A percentile compares a stretch with the other conserved stretches of the same genome.
phyloP scores from a whole-genome alignment of 495 filamentous ascomycete genomes.

The Aspergillus asperescens region DNA sequence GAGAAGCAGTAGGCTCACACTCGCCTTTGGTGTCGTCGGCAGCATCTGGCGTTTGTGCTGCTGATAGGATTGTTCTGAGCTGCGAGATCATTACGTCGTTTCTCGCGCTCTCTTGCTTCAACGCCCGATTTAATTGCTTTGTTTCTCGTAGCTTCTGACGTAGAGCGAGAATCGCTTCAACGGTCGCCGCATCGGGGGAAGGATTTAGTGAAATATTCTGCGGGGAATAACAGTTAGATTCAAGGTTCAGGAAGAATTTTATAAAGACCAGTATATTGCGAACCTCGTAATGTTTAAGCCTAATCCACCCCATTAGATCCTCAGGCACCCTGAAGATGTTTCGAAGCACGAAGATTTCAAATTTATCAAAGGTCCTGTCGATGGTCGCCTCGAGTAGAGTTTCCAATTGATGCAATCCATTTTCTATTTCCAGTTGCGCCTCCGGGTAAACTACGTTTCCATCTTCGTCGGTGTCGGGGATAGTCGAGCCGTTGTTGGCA shows the following conservation, averaged over 20 bases:
- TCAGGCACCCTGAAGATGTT: constrained; percentile 78
- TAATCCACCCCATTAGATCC: constrained; percentile 69
- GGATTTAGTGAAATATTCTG: constrained; percentile 35
- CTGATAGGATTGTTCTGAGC: constrained; percentile 52
- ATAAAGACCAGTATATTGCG: constrained; percentile 20
- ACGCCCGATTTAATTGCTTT: constrained; percentile 66
- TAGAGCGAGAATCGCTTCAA: constrained; percentile 61
- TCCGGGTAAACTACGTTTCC: constrained; percentile 51
- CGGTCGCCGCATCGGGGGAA: constrained; percentile 44
- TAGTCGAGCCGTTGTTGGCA: constrained; percentile 38
- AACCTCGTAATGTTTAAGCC: constrained; percentile 81
- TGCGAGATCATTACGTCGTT: constrained; percentile 69
- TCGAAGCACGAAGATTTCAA: constrained; percentile 78
- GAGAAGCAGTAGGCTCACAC: constrained; percentile 11
- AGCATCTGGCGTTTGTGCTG: constrained; percentile 24
- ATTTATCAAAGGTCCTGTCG: constrained; percentile 72
- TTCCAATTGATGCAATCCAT: constrained; percentile 87
- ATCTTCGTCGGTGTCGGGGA: constrained; percentile 50
- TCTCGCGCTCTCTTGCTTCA: constrained; percentile 67
- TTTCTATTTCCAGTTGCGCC: constrained; percentile 75
- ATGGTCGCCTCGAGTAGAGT: constrained; percentile 81
- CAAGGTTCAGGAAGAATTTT: no score
- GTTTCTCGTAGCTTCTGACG: constrained; percentile 77
- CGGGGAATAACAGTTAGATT: constrained; percentile 2
- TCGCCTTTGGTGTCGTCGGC: constrained; percentile 26